Evolutionary conservation across 768 basidiomycete species (phyloP), one percentile per base, ranked within the genome.

Genomic region (Tubosaeta sp.): DNA sequence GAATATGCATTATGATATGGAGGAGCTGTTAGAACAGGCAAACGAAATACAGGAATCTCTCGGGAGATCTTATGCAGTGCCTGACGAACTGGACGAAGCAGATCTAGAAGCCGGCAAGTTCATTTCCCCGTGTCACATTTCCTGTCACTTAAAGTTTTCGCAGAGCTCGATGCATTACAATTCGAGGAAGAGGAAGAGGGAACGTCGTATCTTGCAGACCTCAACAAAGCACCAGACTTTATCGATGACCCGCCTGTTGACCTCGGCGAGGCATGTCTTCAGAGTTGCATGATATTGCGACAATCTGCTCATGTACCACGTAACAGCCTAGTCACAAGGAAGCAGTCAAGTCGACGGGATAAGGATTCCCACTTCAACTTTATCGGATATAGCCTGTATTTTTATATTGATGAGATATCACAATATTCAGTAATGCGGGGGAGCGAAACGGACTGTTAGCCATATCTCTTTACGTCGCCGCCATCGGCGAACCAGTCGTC

Each of bases 1-100:
- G 95, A 86, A 76, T 62, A 91, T 97, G 64, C 95, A 99, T 67
- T 92, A 88, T 67, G 95, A 99, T 54, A 97, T 99, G 95, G 94
- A 97, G 64, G 97, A 98, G 52, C 68, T 98, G 56, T 74, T 99
- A 53, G 97, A 98, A 64, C 93, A 97, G 67, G 91, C 94, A 10
- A 98, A 97, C 63, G 97, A 99, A 69, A 92, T 99, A 53, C 95
- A 98, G 65, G 97, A 98, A 69, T 83, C 88, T 19, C 74, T 99
- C 22, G 91, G 89, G 16, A 77, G 95, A 56, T 95, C 93, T 22
- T 99, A 99, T 69, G 91, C 87, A 13, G 91, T 98, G 0, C 97
- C 97, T 14, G 97, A 99, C 59, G 97, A 98, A 68, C 77, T 99
- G 22, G 97, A 99, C 71, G 97, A 99, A 68, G 92, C 90, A 8